Conservation (phyloP, 2,329 filamentous ascomycete species). For the Macrophomina tecta region DNA sequence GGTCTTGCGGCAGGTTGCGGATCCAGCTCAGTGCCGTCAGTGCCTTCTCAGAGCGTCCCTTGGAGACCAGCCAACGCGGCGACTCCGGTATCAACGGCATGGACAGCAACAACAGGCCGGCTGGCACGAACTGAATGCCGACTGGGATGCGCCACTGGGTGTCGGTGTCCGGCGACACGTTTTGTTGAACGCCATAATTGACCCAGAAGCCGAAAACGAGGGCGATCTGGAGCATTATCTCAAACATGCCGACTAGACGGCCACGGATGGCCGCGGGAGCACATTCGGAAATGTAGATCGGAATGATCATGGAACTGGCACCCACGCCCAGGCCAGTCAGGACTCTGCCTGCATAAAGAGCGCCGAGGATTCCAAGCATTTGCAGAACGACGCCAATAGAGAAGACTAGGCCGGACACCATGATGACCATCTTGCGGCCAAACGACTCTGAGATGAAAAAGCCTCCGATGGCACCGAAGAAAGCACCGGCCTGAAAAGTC, state of each 20-base stretch:
- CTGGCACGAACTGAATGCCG: constrained; percentile 68
- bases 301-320: constrained; percentile 63
- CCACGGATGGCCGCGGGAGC: constrained; percentile 65
- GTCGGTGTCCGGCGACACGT: constrained; percentile 41
- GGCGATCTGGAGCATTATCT: constrained; percentile 44
- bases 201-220: constrained; percentile 61
- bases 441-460: constrained; percentile 61
- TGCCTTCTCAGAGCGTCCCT: constrained; percentile 71
- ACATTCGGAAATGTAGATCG: constrained; percentile 67
- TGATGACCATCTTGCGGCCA: constrained; percentile 63
- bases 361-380: constrained; percentile 54
- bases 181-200: constrained; percentile 61
- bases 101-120: constrained; percentile 63
- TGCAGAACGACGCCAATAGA: constrained; percentile 69
- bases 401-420: constrained; percentile 63
- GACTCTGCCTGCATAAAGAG: constrained; percentile 66
- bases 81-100: constrained; percentile 70
- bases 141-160: constrained; percentile 58
- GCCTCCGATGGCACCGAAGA: constrained; percentile 66
- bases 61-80: constrained; percentile 70
- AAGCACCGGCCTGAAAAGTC: constrained; percentile 71
- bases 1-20: constrained; percentile 55
- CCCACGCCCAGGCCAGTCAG: constrained; percentile 61
- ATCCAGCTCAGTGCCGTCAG: constrained; percentile 62
- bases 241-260: constrained; percentile 61